Conservation (phyloP, 257 asterid species). For the Schizonepeta tenuifolia region DNA sequence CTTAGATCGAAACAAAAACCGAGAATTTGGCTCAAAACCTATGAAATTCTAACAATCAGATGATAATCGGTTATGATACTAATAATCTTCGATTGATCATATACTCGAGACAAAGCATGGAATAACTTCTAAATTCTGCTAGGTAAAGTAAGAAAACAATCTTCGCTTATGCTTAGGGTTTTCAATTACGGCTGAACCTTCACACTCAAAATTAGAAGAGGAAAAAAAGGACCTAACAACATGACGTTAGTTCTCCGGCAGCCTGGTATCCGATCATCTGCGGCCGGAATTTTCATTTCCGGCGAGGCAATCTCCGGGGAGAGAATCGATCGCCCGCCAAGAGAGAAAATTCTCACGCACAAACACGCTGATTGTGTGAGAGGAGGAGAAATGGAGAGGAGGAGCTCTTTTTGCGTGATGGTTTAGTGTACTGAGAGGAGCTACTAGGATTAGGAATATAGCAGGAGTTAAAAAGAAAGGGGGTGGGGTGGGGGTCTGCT, state of each 20-base stretch:
- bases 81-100: conserved; percentile 35
- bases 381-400: conserved; percentile 16
- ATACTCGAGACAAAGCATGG: conserved; percentile 51
- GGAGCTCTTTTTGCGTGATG: conserved; percentile 40
- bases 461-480: conserved; percentile 12
- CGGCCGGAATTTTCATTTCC: conserved; percentile 46
- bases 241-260: conserved; percentile 46
- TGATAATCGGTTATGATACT: conserved; percentile 27
- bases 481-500: conserved; percentile 31
- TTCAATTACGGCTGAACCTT: conserved; percentile 36
- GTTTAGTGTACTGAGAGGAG: conserved; percentile 33
- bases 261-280: conserved; percentile 32
- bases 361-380: conserved; percentile 32
- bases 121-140: conserved; percentile 55
- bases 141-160: conserved; percentile 26
- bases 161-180: conserved; percentile 50
- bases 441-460: conserved; percentile 25
- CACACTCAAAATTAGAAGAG: conserved; percentile 14
- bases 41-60: conserved; percentile 34
- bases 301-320: conserved; percentile 28
- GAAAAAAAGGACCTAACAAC: background rate
- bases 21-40: conserved; percentile 33
- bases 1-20: conserved; percentile 35
- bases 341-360: background rate
- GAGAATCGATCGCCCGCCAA: background rate